Conservation (phyloP, 2,329 filamentous ascomycete genomes). For the Dryadomyces quercivorus region DNA sequence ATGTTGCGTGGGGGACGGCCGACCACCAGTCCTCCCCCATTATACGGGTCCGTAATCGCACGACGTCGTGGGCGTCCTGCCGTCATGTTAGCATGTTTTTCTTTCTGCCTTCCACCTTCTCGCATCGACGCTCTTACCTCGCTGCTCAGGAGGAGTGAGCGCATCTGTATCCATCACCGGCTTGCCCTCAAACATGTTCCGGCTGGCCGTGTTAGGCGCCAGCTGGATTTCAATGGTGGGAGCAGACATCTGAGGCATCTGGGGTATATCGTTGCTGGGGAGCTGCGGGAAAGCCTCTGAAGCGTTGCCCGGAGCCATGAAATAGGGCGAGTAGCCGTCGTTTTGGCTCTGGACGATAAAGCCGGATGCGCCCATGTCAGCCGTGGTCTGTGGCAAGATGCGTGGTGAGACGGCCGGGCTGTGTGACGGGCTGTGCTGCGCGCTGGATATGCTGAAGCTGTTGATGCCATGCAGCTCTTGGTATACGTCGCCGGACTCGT, state of each 20-base stretch:
- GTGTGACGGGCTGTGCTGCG: constrained; percentile 63
- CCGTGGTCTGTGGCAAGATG: constrained; percentile 43
- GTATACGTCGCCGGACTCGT: constrained; percentile 55
- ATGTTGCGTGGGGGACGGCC: constrained; percentile 24
- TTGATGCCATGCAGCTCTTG: constrained; percentile 68
- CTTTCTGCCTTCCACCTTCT: no score
- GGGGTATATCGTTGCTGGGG: constrained; percentile 48
- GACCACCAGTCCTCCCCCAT: constrained; percentile 29
- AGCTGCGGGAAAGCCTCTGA: constrained; percentile 41
- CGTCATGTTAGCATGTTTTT: not conserved
- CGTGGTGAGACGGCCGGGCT: constrained; percentile 55
- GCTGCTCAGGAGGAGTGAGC: constrained; percentile 61
- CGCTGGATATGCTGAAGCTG: constrained; percentile 69
- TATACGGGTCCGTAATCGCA: constrained; percentile 49
- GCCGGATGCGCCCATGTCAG: constrained; percentile 26
- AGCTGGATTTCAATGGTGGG: constrained; percentile 92
- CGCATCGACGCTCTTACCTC: constrained; percentile 36
- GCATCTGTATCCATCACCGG: constrained; percentile 61
- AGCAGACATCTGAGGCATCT: constrained; percentile 64
- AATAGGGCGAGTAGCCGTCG: constrained; percentile 29
- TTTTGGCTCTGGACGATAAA: constrained; percentile 31
- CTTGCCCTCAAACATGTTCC: constrained; percentile 54
- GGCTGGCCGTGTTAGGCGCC: constrained; percentile 51
- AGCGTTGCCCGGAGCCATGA: constrained; percentile 25
- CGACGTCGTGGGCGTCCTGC: constrained; percentile 38